phyloP scores from a whole-genome alignment of 208 protist genomes.

The Crithidia sp. region DNA sequence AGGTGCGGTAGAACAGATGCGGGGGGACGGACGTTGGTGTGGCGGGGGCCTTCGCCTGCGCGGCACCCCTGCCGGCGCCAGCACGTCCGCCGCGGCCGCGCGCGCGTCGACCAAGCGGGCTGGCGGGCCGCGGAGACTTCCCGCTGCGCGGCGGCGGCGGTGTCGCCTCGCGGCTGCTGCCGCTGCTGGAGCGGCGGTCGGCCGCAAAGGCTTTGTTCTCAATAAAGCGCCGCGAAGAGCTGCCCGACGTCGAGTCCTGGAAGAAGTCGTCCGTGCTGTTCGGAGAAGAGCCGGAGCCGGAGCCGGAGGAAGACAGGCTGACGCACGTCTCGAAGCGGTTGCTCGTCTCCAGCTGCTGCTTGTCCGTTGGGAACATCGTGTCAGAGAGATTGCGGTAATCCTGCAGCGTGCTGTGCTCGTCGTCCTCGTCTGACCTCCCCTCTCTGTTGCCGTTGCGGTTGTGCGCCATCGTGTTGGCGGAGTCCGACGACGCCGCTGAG shows the following conservation, averaged over 20 bases:
- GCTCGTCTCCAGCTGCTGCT: conserved; percentile 12
- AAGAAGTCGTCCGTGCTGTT: conserved; percentile 26
- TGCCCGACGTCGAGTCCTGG: conserved; percentile 1
- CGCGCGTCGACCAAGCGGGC: not conserved
- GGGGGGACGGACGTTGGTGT: conserved; percentile 18
- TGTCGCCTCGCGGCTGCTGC: not conserved
- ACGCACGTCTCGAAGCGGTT: conserved; percentile 49
- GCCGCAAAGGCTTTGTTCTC: conserved; percentile 23
- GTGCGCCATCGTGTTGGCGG: conserved; percentile 19
- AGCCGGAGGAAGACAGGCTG: conserved; percentile 16
- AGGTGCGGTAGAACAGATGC: conserved; percentile 54
- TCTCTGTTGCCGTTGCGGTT: not conserved
- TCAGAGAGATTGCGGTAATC: conserved; percentile 15
- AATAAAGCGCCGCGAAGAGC: not conserved
- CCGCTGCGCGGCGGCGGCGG: not conserved
- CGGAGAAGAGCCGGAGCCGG: conserved; percentile 6
- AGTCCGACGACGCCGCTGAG: conserved; percentile 13
- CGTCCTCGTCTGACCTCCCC: not conserved
- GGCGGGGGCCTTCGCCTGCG: not conserved
- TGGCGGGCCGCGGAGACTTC: not conserved
- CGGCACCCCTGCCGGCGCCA: not conserved
- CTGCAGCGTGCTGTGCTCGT: not conserved
- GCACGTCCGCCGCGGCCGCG: not conserved
- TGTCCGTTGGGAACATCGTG: conserved; percentile 3
- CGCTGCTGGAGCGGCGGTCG: not conserved